A percentile compares a stretch with the other conserved stretches of the same genome.
phyloP scores from a whole-genome alignment of 2,329 filamentous ascomycete genomes.

The Rutstroemia sp. region DNA sequence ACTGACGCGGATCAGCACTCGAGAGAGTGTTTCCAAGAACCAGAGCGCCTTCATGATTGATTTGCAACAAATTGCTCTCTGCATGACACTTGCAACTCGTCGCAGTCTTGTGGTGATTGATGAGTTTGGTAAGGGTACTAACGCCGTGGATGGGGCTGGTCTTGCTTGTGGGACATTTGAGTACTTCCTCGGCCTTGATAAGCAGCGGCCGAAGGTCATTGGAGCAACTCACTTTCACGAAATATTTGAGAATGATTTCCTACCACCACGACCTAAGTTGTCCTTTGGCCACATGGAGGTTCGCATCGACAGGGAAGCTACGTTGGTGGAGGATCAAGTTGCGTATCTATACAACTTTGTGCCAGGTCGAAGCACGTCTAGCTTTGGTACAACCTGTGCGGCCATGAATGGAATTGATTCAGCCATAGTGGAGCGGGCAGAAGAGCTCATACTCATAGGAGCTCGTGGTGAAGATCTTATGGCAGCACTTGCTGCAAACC shows the following conservation, averaged over 20 bases:
- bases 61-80: slow-evolving; percentile 75
- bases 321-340: slow-evolving; percentile 52
- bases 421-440: slow-evolving; percentile 66
- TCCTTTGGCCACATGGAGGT: slow-evolving; percentile 68
- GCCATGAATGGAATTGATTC: slow-evolving; percentile 75
- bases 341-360: slow-evolving; percentile 67
- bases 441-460: slow-evolving; percentile 61
- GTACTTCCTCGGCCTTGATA: slow-evolving; percentile 43
- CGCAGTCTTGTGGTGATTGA: slow-evolving; percentile 83
- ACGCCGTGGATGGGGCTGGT: slow-evolving; percentile 49
- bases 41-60: slow-evolving; percentile 68
- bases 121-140: slow-evolving; percentile 72
- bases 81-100: slow-evolving; percentile 65
- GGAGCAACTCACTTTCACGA: slow-evolving; percentile 62
- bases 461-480: slow-evolving; percentile 70
- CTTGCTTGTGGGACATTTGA: slow-evolving; percentile 50
- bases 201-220: slow-evolving; percentile 47
- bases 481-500: slow-evolving; percentile 54
- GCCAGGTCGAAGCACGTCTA: slow-evolving; percentile 64
- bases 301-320: slow-evolving; percentile 45
- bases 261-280: slow-evolving; percentile 44
- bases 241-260: slow-evolving; percentile 58
- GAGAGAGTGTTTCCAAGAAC: slow-evolving; percentile 51
- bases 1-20: slow-evolving; percentile 73
- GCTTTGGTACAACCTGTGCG: slow-evolving; percentile 82